phyloP scores from a whole-genome alignment of 345 rosid species.

The Bruguiera sexangula region DNA sequence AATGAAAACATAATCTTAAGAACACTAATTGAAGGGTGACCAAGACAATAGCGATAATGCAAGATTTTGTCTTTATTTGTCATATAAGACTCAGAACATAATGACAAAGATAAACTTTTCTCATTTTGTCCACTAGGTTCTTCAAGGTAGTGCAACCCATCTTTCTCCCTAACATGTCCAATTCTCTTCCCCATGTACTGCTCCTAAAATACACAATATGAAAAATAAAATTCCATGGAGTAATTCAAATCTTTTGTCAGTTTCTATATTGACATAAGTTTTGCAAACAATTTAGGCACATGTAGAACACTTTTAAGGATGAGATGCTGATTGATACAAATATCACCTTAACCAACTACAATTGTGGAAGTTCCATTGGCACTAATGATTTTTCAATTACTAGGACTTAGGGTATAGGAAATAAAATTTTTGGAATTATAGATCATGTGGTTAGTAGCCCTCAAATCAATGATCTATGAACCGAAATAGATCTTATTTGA shows the following conservation, averaged over 20 bases:
- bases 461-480: neutral
- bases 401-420: neutral
- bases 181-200: neutral
- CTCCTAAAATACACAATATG: constrained; percentile 4
- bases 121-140: no score
- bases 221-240: neutral
- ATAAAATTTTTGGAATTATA: neutral
- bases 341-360: neutral
- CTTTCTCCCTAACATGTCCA: neutral
- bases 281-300: neutral
- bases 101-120: no score
- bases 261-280: neutral
- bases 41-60: no score
- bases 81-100: no score
- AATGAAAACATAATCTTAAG: no score
- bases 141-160: neutral
- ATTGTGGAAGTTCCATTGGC: neutral
- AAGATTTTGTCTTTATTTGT: no score
- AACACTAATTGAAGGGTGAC: no score
- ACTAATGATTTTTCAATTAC: neutral
- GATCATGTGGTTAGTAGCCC: constrained; percentile 1
- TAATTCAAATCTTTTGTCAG: neutral
- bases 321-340: neutral
- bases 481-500: neutral
- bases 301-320: neutral